Percentiles rank a stretch among this genome's conserved stretches.
These are phyloP conservation scores for Syzygium malaccense DNA, from an alignment of 441 rosid species.

Conservation along the genomic window DNA sequence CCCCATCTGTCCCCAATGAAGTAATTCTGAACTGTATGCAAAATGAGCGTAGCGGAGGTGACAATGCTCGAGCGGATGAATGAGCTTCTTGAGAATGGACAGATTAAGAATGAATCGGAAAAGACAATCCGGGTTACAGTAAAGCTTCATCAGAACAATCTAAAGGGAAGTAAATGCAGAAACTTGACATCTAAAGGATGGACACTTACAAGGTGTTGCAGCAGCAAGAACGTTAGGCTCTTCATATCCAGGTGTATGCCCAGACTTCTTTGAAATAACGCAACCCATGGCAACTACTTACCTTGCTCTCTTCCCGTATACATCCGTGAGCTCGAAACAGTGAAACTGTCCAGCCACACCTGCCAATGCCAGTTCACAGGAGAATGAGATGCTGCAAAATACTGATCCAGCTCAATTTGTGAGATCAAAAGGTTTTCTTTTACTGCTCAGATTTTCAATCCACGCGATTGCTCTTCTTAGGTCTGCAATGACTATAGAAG, in stretches of 20 bases:
- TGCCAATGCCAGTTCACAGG: not conserved
- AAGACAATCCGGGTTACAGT: not conserved
- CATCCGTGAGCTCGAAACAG: not conserved
- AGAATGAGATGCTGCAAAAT: not conserved
- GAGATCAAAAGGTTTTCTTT: not conserved
- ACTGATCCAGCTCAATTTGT: not conserved
- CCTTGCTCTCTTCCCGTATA: not conserved
- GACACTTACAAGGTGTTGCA: slow-evolving; percentile 58
- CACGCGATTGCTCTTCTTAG: not conserved
- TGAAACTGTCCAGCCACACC: not conserved
- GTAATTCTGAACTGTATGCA: not conserved
- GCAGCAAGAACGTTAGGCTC: slow-evolving; percentile 64
- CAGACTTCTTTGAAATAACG: slow-evolving; percentile 23
- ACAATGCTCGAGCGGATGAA: not conserved
- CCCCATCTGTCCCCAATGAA: not conserved
- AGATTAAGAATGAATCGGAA: not conserved
- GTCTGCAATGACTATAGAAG: not conserved
- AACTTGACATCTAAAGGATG: not conserved
- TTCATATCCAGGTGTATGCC: slow-evolving; percentile 43
- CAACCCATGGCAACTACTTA: slow-evolving; percentile 34
- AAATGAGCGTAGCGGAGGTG: not conserved
- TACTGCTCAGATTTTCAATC: not conserved
- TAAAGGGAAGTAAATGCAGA: not conserved
- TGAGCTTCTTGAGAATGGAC: not conserved
- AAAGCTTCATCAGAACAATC: not conserved